Evolutionary conservation across 148 eudicot genomes (phyloP).

Genomic region (Fallopia convolvulus): DNA sequence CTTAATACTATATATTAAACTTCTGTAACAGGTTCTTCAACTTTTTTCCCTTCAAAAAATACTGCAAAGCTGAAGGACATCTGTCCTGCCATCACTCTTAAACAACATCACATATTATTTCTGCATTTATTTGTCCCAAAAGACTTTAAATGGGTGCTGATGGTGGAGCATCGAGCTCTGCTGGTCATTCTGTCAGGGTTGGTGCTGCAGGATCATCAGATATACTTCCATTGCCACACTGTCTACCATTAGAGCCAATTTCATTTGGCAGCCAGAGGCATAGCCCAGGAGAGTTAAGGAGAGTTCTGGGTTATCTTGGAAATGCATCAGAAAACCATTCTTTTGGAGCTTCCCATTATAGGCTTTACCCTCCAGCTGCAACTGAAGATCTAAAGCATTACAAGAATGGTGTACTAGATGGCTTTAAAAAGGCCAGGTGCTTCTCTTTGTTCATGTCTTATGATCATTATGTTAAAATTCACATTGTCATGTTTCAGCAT

Average conservation of each 20-base stretch:
- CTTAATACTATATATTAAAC: background rate
- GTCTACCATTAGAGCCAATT: conserved; percentile 31
- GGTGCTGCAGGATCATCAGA: conserved; percentile 21
- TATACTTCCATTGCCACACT: conserved; percentile 27
- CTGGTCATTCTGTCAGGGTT: conserved; percentile 18
- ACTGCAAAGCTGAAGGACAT: conserved; percentile 9
- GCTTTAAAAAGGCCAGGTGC: conserved; percentile 41
- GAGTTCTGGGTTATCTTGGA: conserved; percentile 34
- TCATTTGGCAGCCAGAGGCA: conserved; percentile 26
- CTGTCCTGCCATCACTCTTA: conserved; percentile 7
- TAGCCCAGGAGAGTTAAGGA: conserved; percentile 31
- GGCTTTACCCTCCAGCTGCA: conserved; percentile 27
- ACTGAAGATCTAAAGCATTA: conserved; percentile 36
- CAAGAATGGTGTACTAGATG: conserved; percentile 30
- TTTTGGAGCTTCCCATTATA: conserved; percentile 25
- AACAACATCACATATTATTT: conserved; percentile 5
- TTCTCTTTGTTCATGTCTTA: background rate
- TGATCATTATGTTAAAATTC: background rate
- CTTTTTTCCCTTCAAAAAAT: background rate
- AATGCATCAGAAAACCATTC: conserved; percentile 29
- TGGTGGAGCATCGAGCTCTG: conserved; percentile 26
- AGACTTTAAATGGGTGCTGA: conserved; percentile 28
- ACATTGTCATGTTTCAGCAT: background rate
- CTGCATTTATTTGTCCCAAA: conserved; percentile 8
- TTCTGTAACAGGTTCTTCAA: conserved; percentile 7